A percentile compares a stretch with the other conserved stretches of the same genome.
Evolutionary conservation across 2,329 filamentous ascomycete species (phyloP).

Genomic region (Fusarium buxicola): DNA sequence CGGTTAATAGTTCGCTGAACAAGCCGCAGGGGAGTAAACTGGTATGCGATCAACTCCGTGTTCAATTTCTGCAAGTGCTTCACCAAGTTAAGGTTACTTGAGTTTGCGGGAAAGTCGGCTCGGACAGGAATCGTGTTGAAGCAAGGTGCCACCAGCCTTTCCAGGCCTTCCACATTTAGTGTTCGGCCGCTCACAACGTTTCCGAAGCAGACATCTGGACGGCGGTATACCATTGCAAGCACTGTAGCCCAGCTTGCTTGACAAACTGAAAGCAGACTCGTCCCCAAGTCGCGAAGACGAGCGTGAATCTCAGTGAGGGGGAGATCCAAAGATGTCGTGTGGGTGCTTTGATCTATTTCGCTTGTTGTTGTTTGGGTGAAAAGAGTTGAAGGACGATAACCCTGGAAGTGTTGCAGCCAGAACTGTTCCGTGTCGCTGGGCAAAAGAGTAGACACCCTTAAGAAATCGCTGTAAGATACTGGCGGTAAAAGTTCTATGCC

Average conservation of each 20-base stretch:
- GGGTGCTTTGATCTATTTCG: conserved; percentile 46
- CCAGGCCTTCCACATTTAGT: conserved; percentile 71
- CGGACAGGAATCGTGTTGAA: conserved; percentile 90
- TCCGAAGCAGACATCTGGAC: conserved; percentile 83
- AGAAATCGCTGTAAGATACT: conserved; percentile 71
- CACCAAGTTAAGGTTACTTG: conserved; percentile 67
- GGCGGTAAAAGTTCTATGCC: conserved; percentile 60
- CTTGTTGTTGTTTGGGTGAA: conserved; percentile 40
- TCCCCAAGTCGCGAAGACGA: conserved; percentile 63
- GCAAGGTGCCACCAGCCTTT: conserved; percentile 84
- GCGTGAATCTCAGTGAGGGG: conserved; percentile 60
- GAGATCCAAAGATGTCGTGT: conserved; percentile 47
- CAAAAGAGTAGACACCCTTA: conserved; percentile 67
- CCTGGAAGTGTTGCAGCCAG: conserved; percentile 70
- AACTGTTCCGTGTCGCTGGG: conserved; percentile 67
- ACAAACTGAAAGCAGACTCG: conserved; percentile 73
- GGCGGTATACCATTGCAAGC: conserved; percentile 66
- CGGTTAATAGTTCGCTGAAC: conserved; percentile 68
- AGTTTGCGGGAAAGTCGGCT: conserved; percentile 60
- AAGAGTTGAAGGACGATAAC: conserved; percentile 55
- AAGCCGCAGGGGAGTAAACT: conserved; percentile 79
- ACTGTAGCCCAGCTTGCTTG: conserved; percentile 80
- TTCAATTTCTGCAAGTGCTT: conserved; percentile 72
- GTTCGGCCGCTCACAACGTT: conserved; percentile 86
- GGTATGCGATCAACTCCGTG: conserved; percentile 71